These are phyloP conservation scores for Pseudocercospora macadamiae DNA, from an alignment of 2,329 filamentous ascomycete genomes.

Conservation along the genomic window DNA sequence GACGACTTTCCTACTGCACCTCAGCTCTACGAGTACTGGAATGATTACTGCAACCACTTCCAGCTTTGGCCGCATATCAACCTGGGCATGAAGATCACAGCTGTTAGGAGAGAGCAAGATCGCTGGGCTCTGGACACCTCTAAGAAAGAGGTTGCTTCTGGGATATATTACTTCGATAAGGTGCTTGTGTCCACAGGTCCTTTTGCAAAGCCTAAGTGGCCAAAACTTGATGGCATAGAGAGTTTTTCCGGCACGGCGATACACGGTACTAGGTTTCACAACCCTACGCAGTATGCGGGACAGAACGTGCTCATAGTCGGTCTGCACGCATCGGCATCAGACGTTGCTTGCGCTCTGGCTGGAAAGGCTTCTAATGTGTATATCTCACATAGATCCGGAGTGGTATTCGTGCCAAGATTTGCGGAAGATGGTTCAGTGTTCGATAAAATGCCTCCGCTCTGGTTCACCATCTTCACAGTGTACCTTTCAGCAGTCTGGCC, in stretches of 20 bases:
- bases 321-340: constrained; percentile 45
- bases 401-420: neutral
- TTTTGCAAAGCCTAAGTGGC: constrained; percentile 42
- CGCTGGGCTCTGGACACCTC: constrained; percentile 41
- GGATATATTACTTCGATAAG: constrained; percentile 40
- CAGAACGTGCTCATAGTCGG: constrained; percentile 52
- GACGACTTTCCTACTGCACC: constrained; percentile 30
- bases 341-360: constrained; percentile 31
- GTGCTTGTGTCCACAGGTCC: constrained; percentile 41
- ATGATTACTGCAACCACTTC: constrained; percentile 47
- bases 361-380: constrained; percentile 10
- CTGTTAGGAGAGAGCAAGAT: constrained; percentile 35
- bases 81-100: constrained; percentile 39
- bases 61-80: constrained; percentile 41
- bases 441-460: constrained; percentile 24
- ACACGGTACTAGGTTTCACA: constrained; percentile 37
- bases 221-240: constrained; percentile 41
- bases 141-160: constrained; percentile 28
- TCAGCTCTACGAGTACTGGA: constrained; percentile 45
- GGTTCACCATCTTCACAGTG: constrained; percentile 20
- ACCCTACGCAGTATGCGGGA: constrained; percentile 42
- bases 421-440: constrained; percentile 3
- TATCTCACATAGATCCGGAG: constrained; percentile 13
- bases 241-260: constrained; percentile 45
- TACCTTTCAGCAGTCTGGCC: constrained; percentile 14